Evolutionary conservation across 2,329 filamentous ascomycete species (phyloP), one percentile per base, ranked within the genome.

Genomic region (Colletotrichum sp.): DNA sequence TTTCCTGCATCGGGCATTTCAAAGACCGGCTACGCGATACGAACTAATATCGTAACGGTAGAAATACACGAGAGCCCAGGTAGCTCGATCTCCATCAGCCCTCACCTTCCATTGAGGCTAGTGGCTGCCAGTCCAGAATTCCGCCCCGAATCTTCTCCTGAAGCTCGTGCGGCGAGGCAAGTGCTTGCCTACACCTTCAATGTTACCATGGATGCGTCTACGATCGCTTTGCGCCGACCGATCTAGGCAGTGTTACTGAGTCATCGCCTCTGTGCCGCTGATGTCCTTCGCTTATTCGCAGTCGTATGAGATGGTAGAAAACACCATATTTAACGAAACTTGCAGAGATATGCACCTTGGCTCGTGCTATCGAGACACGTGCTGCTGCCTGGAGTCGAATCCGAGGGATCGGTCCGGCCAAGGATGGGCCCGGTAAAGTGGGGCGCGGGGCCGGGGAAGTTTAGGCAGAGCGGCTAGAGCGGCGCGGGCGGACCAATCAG

Each of bases 61-160:
- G 18, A n/a, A 0, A 48, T 48, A 18, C 39, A n/a, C 0, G 18
- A n/a, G 39, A n/a, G 3, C 18, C 39, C 1, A 12, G 1, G 1
- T 0, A 18, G 36, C 16, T 39, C 5, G 36, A 5, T 9, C 3
- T 18, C 36, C 5, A 39, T 5, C 36, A 5, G 3, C 36, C 6
- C 36, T 3, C 16, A 4, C 8, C 36, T 10, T 39, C 8, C 0
- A 0, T 43, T 43, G 8, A 43, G 1, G 4, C 36, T n/a, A 5
- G 9, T 48, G 5, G 0, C 39, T 48, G 18, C 39, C 6, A 3
- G 9, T 48, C 4, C 9, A n/a, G n/a, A 48, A 1, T 48, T 2
- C 8, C 4, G n/a, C 39, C 1, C 6, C 9, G 30, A 32, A 10
- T 9, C 3, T 9, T 18, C 39, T 48, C 1, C 39, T 1, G 3